Percentiles rank a stretch among this genome's conserved stretches.
phyloP scores from a whole-genome alignment of 2,329 filamentous ascomycete genomes.

The Colletotrichum higginsianum region DNA sequence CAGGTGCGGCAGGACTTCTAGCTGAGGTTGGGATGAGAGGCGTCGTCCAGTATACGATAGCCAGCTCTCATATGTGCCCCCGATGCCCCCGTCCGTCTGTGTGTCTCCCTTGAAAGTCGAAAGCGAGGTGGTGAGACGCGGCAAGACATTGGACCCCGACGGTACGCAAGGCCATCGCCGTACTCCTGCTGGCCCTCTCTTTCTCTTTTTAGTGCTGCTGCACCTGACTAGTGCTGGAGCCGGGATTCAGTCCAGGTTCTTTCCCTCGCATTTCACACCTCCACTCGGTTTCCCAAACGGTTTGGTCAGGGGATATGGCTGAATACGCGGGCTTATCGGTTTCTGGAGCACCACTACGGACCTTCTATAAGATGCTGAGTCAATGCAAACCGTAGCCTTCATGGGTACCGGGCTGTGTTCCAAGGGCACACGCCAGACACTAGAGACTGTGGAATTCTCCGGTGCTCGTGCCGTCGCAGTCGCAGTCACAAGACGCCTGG shows the following conservation, averaged over 20 bases:
- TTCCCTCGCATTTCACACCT: background rate
- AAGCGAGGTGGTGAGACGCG: background rate
- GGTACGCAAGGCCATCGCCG: constrained; percentile 11
- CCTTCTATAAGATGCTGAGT: constrained; percentile 3
- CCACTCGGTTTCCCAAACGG: background rate
- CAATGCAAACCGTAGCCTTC: background rate
- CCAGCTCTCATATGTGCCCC: background rate
- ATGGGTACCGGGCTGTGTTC: background rate
- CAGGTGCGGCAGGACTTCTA: background rate
- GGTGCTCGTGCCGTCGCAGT: background rate
- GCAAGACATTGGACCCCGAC: constrained; percentile 9
- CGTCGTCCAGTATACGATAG: background rate
- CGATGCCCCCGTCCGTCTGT: background rate
- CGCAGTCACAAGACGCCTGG: background rate
- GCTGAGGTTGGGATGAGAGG: background rate
- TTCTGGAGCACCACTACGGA: background rate
- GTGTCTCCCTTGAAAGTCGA: background rate
- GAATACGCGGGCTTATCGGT: constrained; percentile 19
- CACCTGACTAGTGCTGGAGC: background rate
- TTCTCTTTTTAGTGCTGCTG: background rate
- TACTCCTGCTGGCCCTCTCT: constrained; percentile 5
- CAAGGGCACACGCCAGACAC: background rate
- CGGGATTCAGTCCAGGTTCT: background rate
- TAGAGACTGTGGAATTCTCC: background rate
- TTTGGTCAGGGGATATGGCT: constrained; percentile 8